These are phyloP conservation scores for Eucalyptus cladocalyx DNA, from an alignment of 345 rosid genomes.

Conservation along the genomic window DNA sequence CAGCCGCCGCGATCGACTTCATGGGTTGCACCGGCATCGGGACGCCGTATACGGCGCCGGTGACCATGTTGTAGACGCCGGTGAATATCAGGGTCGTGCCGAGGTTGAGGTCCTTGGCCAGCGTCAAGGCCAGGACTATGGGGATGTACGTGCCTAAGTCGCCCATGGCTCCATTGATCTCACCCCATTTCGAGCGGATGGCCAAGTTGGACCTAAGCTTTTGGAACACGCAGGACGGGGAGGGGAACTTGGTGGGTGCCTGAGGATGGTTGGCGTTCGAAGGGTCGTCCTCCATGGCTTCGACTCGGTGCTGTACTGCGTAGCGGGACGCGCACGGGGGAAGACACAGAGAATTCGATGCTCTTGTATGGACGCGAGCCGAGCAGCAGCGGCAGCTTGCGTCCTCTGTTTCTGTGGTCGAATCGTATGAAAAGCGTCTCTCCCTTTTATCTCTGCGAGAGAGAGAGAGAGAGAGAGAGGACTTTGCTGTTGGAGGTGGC, in stretches of 20 bases:
- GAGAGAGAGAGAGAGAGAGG: neutral
- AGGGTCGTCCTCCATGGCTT: neutral
- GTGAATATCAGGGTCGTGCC: conserved; percentile 80
- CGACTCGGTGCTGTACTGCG: neutral
- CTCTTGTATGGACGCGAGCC: neutral
- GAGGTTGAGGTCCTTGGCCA: conserved; percentile 60
- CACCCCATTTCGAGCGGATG: conserved; percentile 50
- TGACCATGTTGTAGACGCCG: conserved; percentile 56
- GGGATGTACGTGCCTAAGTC: conserved; percentile 87
- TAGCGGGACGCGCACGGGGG: neutral
- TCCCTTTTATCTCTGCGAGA: neutral
- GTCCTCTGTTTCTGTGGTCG: neutral
- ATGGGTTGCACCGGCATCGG: conserved; percentile 97
- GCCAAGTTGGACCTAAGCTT: conserved; percentile 32
- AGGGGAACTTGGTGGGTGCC: neutral
- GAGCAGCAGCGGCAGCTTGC: neutral
- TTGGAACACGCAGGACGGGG: conserved; percentile 6
- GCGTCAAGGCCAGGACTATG: conserved; percentile 69
- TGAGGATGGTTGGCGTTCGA: neutral
- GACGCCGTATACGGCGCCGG: conserved; percentile 66
- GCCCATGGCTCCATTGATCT: conserved; percentile 82
- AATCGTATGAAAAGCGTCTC: neutral
- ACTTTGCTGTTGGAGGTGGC: neutral
- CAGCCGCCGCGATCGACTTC: conserved; percentile 79
- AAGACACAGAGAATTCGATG: neutral